These are phyloP conservation scores for Trypanosomatidae sp. DNA, from an alignment of 208 protist species.

Conservation along the genomic window DNA sequence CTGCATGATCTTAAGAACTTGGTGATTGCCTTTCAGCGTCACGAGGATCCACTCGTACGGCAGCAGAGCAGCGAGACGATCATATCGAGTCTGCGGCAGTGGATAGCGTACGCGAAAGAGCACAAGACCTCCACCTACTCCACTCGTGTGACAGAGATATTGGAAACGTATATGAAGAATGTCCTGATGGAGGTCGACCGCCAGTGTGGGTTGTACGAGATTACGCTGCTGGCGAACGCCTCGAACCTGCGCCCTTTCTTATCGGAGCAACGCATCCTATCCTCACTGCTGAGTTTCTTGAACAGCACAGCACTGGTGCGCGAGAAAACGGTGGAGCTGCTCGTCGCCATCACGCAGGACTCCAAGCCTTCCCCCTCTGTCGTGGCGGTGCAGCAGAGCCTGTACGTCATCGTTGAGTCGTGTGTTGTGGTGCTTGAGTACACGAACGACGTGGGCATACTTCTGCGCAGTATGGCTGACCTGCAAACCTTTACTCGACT, in stretches of 20 bases:
- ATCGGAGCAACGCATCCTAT: slow-evolving; percentile 72
- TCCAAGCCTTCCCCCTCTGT: slow-evolving; percentile 49
- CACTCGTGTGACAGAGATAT: slow-evolving; percentile 78
- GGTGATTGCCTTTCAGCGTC: slow-evolving; percentile 75
- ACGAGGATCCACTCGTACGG: slow-evolving; percentile 71
- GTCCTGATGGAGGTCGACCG: slow-evolving; percentile 82
- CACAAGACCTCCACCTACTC: slow-evolving; percentile 85
- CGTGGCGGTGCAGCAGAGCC: slow-evolving; percentile 64
- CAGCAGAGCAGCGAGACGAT: slow-evolving; percentile 74
- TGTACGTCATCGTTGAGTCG: slow-evolving; percentile 79
- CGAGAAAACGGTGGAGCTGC: slow-evolving; percentile 81
- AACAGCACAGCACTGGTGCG: slow-evolving; percentile 66
- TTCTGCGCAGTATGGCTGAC: slow-evolving; percentile 81
- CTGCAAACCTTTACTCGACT: slow-evolving; percentile 83
- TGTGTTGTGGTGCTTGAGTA: slow-evolving; percentile 87
- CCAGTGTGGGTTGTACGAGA: slow-evolving; percentile 59
- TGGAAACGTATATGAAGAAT: slow-evolving; percentile 87
- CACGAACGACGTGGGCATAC: slow-evolving; percentile 66
- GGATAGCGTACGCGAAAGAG: slow-evolving; percentile 76
- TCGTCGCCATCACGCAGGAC: slow-evolving; percentile 80
- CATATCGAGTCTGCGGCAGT: slow-evolving; percentile 58
- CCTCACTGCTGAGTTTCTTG: slow-evolving; percentile 81
- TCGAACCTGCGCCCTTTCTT: slow-evolving; percentile 67
- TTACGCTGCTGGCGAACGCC: slow-evolving; percentile 67
- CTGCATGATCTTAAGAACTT: slow-evolving; percentile 71